These are phyloP conservation scores for Syzygium oleosum DNA, from an alignment of 345 rosid genomes.

Conservation along the genomic window DNA sequence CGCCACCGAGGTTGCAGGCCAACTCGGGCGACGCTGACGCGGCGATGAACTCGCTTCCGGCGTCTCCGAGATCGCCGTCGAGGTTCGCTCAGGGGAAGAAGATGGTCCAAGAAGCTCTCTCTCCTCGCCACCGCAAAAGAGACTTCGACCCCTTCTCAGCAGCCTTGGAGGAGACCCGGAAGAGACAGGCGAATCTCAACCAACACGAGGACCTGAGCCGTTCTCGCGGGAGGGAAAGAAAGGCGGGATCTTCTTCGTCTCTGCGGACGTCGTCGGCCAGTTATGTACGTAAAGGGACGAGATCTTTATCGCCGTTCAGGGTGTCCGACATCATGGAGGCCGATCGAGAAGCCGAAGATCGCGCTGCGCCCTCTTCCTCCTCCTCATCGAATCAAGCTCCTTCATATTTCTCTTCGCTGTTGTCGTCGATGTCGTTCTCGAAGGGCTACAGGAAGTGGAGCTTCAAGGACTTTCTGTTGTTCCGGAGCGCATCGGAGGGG, in stretches of 20 bases:
- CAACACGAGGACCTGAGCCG: neutral
- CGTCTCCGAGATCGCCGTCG: conserved; percentile 40
- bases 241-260: conserved; percentile 11
- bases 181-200: neutral
- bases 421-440: conserved; percentile 61
- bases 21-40: conserved; percentile 2
- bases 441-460: conserved; percentile 68
- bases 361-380: conserved; percentile 5
- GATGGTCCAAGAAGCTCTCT: neutral
- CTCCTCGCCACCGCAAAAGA: conserved; percentile 2
- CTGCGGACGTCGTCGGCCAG: neutral
- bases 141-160: conserved; percentile 25
- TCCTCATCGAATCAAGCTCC: conserved; percentile 9
- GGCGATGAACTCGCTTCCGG: conserved; percentile 2
- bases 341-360: conserved; percentile 8
- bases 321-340: conserved; percentile 53
- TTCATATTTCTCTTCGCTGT: conserved; percentile 36
- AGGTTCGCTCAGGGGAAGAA: conserved; percentile 8
- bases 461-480: conserved; percentile 62
- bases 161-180: conserved; percentile 28
- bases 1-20: conserved; percentile 20
- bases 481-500: conserved; percentile 92
- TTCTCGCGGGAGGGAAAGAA: conserved; percentile 24
- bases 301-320: conserved; percentile 73
- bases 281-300: conserved; percentile 48